Conservation (phyloP, 1,284 basidiomycete species). For the Ustilago curta region DNA sequence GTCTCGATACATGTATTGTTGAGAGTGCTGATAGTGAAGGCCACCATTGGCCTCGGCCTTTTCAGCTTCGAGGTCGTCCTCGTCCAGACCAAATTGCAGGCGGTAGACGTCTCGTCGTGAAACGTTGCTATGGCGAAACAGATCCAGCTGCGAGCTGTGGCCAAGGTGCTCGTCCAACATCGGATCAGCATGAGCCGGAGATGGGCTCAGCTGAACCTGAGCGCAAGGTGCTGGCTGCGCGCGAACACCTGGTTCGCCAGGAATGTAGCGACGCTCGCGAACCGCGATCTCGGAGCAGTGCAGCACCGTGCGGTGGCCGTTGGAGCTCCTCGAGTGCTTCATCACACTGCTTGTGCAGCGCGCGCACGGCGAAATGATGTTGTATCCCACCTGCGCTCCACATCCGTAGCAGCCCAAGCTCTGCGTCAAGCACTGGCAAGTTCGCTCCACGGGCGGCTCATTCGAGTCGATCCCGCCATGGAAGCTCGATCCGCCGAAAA, state of each 20-base stretch:
- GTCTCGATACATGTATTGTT: slow-evolving; percentile 22
- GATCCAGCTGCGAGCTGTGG: slow-evolving; percentile 17
- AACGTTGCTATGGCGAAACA: slow-evolving; percentile 34
- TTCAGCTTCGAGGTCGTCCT: slow-evolving; percentile 48
- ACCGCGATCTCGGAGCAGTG: slow-evolving; percentile 81
- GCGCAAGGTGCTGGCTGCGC: slow-evolving; percentile 32
- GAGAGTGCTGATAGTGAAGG: slow-evolving; percentile 18
- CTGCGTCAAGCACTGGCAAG: slow-evolving; percentile 79
- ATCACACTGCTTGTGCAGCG: slow-evolving; percentile 69
- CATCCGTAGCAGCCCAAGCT: slow-evolving; percentile 84
- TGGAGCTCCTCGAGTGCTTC: slow-evolving; percentile 74
- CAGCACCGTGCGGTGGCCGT: slow-evolving; percentile 88
- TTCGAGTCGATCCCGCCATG: slow-evolving; percentile 50
- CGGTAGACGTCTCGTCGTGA: slow-evolving; percentile 37
- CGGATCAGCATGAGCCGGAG: slow-evolving; percentile 16
- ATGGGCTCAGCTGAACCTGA: slow-evolving; percentile 8
- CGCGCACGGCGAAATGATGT: slow-evolving; percentile 59
- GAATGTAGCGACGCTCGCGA: slow-evolving; percentile 78
- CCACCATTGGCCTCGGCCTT: slow-evolving; percentile 36
- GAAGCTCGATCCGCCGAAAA: slow-evolving; percentile 67
- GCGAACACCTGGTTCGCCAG: slow-evolving; percentile 77
- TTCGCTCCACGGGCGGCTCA: slow-evolving; percentile 73
- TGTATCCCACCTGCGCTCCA: slow-evolving; percentile 74
- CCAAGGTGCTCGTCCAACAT: slow-evolving; percentile 12
- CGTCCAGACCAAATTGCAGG: slow-evolving; percentile 22